Base-by-base conservation (phyloP, 805 yeast genomes). In the Lipomyces yamadae region DNA sequence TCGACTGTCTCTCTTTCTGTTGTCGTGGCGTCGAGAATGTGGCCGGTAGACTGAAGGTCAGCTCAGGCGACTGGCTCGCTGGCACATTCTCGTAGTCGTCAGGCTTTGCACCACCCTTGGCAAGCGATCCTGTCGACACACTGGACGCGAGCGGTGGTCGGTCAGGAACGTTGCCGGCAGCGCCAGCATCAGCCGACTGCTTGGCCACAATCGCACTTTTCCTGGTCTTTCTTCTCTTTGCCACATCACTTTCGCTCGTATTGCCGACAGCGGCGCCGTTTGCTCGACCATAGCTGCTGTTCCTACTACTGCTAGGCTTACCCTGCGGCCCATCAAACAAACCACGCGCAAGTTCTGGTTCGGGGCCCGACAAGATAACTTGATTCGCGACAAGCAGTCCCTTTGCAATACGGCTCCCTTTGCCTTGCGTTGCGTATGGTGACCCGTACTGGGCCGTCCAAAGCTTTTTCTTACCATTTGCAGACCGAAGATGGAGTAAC, bases 141-240 rank as follows among this genome's bases (percentile, higher is more conserved):
- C 63, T 55, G 18, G 63, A 35, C 34, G 63, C 66, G 34, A 62
- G 61, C 33, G 66, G 60, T 30, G 66, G 56, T 54, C 60, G 56
- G 30, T 5, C 29, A 3, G 39, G 8, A 35, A 15, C 29, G 6
- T 13, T 34, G 3, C 24, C 45, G 13, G 24, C 48, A 2, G 32
- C 57, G 18, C 53, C 34, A 13, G 37, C 39, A 52, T 15, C 52
- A 18, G 62, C 35, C n/a, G 58, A 53, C 32, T 54, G 57, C 56
- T 56, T 60, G 39, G 65, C 66, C n/a, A 67, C 70, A 53, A 65
- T 65, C 42, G 65, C 61, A 24, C 68, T 65, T 30, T 63, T 64
- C 10, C 69, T 33, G 8, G 62, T 61, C 55, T 67, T 67, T 10
- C 70, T 61, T 11, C 61, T 67, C 60, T 55, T 63, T 15, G 58